Conservation (phyloP, 768 basidiomycete species). For the Porpolomopsis calyptriformis region DNA sequence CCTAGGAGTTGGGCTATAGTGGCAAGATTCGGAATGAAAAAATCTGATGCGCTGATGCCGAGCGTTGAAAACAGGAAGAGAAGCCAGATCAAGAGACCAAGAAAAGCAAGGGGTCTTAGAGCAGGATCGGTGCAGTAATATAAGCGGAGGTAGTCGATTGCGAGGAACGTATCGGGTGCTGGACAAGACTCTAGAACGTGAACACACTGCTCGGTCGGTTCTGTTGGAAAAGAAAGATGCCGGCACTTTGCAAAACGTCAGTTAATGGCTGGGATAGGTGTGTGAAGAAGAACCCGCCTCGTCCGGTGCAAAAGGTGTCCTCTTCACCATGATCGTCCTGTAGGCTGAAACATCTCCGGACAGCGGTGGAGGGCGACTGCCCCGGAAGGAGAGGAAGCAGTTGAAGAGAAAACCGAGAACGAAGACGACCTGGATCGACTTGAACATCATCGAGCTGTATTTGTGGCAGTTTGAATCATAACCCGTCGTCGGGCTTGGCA, state of each 20-base stretch:
- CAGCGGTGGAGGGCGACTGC: slow-evolving; percentile 33
- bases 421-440: slow-evolving; percentile 40
- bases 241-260: slow-evolving; percentile 40
- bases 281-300: slow-evolving; percentile 14
- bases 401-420: slow-evolving; percentile 43
- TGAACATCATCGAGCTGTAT: slow-evolving; percentile 36
- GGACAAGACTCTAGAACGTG: slow-evolving; percentile 54
- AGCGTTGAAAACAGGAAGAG: slow-evolving; percentile 92
- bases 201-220: slow-evolving; percentile 47
- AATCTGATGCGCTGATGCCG: slow-evolving; percentile 91
- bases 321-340: slow-evolving; percentile 30
- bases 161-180: slow-evolving; percentile 50
- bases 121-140: slow-evolving; percentile 60
- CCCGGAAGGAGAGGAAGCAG: slow-evolving; percentile 56
- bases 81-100: slow-evolving; percentile 64
- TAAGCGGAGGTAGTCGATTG: slow-evolving; percentile 52
- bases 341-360: slow-evolving; percentile 11
- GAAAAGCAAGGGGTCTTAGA: slow-evolving; percentile 51
- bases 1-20: slow-evolving; percentile 81
- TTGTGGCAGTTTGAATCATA: slow-evolving; percentile 2
- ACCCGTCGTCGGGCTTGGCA: background rate
- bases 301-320: slow-evolving; percentile 29
- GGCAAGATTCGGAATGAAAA: slow-evolving; percentile 93
- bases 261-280: background rate
- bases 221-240: slow-evolving; percentile 49